Evolutionary conservation across 2,329 filamentous ascomycete genomes (phyloP).

Genomic region (Pleochaeta shiraiana): DNA sequence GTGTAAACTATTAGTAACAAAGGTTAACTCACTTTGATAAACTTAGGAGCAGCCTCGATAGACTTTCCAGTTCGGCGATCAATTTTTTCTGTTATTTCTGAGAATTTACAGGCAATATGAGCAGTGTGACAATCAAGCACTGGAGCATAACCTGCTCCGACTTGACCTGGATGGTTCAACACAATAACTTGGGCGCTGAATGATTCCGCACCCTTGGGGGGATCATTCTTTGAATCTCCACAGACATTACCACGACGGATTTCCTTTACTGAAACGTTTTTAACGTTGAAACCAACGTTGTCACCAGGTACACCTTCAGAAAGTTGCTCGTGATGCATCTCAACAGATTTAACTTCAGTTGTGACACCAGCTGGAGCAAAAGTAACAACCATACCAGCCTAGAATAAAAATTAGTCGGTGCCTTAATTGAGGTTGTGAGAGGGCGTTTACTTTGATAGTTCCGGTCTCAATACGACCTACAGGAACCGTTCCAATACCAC

Average conservation of each 20-base stretch:
- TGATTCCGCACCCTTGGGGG: conserved; percentile 65
- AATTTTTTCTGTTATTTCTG: conserved; percentile 99
- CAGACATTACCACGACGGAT: conserved; percentile 99
- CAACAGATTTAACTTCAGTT: conserved; percentile 99
- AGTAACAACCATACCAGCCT: conserved; percentile 74
- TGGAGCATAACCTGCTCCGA: conserved; percentile 97
- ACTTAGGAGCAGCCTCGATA: conserved; percentile 80
- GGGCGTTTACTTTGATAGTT: conserved; percentile 46
- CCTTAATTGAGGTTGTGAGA: too few species aligned
- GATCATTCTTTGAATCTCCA: conserved; percentile 99
- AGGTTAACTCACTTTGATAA: conserved; percentile 49
- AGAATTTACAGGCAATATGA: conserved; percentile 99
- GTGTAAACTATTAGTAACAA: too few species aligned
- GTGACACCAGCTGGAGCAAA: conserved; percentile 97
- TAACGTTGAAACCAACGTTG: conserved; percentile 99
- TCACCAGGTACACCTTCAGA: conserved; percentile 87
- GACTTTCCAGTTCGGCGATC: conserved; percentile 99
- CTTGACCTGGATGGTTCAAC: conserved; percentile 99
- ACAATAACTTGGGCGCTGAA: conserved; percentile 99
- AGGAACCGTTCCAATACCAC: conserved; percentile 98
- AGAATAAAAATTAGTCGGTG: too few species aligned
- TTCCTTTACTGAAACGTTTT: conserved; percentile 99
- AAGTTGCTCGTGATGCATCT: conserved; percentile 99
- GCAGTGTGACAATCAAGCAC: conserved; percentile 99
- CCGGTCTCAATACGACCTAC: conserved; percentile 99